Conservation (phyloP, 306 rosid species). For the Ochetophila trinervis region DNA sequence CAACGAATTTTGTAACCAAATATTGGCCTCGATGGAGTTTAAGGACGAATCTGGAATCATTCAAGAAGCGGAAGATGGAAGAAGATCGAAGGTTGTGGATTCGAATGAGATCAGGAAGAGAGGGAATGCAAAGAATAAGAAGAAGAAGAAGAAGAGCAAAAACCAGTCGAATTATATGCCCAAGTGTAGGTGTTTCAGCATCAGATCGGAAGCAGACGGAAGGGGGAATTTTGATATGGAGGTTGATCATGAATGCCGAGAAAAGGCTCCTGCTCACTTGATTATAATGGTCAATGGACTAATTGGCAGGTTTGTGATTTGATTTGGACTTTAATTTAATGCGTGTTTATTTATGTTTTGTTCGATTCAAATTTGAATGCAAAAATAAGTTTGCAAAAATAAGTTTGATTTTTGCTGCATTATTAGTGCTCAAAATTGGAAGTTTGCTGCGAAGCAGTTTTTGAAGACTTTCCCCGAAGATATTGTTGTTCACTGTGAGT, state of each 20-base stretch:
- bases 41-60: conserved; percentile 12
- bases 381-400: neutral
- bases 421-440: conserved; percentile 79
- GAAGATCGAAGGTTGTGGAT: conserved; percentile 3
- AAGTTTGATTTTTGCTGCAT: neutral
- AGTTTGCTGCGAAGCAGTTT: conserved; percentile 67
- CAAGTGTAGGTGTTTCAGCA: conserved; percentile 55
- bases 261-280: conserved; percentile 53
- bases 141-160: conserved; percentile 25
- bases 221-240: conserved; percentile 53
- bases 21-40: conserved; percentile 38
- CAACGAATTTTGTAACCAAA: neutral
- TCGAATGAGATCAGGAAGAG: conserved; percentile 15
- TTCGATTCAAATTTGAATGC: neutral
- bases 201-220: conserved; percentile 33
- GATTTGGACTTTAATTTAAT: neutral
- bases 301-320: conserved; percentile 55
- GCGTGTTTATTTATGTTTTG: neutral
- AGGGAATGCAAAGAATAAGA: conserved; percentile 13
- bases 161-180: conserved; percentile 24
- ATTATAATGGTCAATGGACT: conserved; percentile 82
- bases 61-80: conserved; percentile 22
- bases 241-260: conserved; percentile 40
- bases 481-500: conserved; percentile 78
- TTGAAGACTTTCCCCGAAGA: conserved; percentile 57